Evolutionary conservation across 73 alveolate genomes (phyloP), one percentile per base, ranked within the genome.

Genomic region (Symbiodinium pilosum): DNA sequence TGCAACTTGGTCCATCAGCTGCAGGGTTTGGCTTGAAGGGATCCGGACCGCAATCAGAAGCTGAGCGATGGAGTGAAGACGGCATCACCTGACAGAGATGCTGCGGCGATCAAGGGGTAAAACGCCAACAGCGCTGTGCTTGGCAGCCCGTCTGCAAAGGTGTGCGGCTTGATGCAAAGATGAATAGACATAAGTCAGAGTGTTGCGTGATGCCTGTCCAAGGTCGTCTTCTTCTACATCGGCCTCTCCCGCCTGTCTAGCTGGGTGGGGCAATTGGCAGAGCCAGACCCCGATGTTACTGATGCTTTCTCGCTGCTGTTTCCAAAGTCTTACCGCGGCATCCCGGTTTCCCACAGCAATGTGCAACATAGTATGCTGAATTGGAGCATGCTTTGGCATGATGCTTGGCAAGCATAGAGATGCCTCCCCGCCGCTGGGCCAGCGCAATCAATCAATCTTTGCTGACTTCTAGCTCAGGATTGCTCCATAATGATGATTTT

Each of bases 281-380:
- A 28, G 20, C 32, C 32, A 28, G 81, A 64, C 41, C 81, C 38
- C 30, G 38, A 28, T 28, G 81, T 14, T 28, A 47, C 59, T 6
- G 81, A 64, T 30, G 81, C 81, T 38, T 87, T 87, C 94, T 87
- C 94, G 59, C 85, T 87, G 40, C 34, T 87, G 94, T 77, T 81
- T 73, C 94, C 94, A 5, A 87, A 87, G 64, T 87, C 94, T 21
- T 87, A 87, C 30, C 94, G 94, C 28, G 94, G 94, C 47, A 52
- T 87, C 47, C 59, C 43, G 12, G 43, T 81, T 43, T 52, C 94
- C n/a, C 39, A 84, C 24, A 64, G 68, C 94, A 87, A 12, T 68
- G 51, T 18, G 84, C 81, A 38, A 64, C 1, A 38, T 18, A 73
- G 0, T 32, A 54, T 51, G 85, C 42, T 87, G 85, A 87, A 64